Evolutionary conservation across 2,329 filamentous ascomycete species (phyloP).

Genomic region (Colletotrichum sp.): DNA sequence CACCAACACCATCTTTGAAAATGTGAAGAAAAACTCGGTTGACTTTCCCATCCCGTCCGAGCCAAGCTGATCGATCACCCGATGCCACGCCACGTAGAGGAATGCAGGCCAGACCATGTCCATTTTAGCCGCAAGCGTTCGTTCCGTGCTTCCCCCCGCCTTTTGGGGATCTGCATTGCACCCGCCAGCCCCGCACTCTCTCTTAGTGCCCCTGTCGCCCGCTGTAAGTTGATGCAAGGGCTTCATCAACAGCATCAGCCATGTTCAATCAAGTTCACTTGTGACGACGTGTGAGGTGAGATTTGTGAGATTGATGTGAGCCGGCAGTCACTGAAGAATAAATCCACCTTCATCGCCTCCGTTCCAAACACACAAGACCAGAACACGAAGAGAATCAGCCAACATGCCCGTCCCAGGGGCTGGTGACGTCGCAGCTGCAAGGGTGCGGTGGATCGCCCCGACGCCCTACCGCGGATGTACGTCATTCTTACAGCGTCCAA

Average conservation of each 20-base stretch:
- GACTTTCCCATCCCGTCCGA: background rate
- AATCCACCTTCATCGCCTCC: background rate
- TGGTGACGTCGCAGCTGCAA: constrained; percentile 10
- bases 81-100: background rate
- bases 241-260: background rate
- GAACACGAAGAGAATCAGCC: background rate
- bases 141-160: background rate
- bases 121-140: background rate
- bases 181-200: background rate
- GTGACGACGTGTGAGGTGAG: background rate
- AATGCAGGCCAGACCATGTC: background rate
- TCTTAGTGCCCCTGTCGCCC: background rate
- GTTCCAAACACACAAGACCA: background rate
- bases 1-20: background rate
- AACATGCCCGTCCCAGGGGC: background rate
- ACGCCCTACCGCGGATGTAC: background rate
- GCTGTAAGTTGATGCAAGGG: background rate
- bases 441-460: background rate
- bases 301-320: background rate
- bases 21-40: background rate
- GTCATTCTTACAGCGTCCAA: constrained; percentile 15
- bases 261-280: background rate
- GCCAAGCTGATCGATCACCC: background rate
- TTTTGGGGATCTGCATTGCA: background rate
- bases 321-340: background rate